phyloP scores from a whole-genome alignment of 2,329 filamentous ascomycete species.

The Aspergillus fumigatus region DNA sequence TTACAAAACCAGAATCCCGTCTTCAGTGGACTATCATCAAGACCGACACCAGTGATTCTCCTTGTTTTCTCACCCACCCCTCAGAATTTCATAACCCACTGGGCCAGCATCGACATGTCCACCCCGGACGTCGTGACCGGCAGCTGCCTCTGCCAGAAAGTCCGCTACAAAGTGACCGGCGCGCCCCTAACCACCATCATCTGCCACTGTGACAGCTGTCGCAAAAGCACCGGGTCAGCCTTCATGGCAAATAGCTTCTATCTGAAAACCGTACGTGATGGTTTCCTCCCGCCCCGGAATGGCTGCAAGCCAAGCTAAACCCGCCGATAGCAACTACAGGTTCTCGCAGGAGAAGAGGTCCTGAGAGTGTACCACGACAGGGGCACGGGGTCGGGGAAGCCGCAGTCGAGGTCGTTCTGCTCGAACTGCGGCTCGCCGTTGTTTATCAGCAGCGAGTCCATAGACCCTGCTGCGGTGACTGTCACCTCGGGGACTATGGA shows the following conservation, averaged over 20 bases:
- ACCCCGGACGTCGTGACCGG: slow-evolving; percentile 4
- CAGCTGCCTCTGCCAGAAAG: slow-evolving; percentile 18
- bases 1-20: too few relatives aligned
- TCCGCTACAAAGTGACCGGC: slow-evolving; percentile 17
- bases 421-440: slow-evolving; percentile 14
- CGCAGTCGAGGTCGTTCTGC: slow-evolving; percentile 17
- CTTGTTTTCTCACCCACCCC: too few relatives aligned
- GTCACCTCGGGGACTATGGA: slow-evolving; percentile 13
- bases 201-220: slow-evolving; percentile 23
- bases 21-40: too few relatives aligned
- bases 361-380: slow-evolving; percentile 14
- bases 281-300: not conserved
- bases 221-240: slow-evolving; percentile 17
- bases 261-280: slow-evolving; percentile 7
- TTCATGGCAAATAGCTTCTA: slow-evolving; percentile 20
- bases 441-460: not conserved
- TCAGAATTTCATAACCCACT: too few relatives aligned
- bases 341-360: slow-evolving; percentile 7
- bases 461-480: not conserved
- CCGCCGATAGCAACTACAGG: slow-evolving; percentile 7
- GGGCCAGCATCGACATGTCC: not conserved
- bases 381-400: slow-evolving; percentile 3
- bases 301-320: not conserved
- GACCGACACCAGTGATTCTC: too few relatives aligned
- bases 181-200: slow-evolving; percentile 9